Conservation (phyloP, 345 rosid genomes). For the Laguncularia racemosa region DNA sequence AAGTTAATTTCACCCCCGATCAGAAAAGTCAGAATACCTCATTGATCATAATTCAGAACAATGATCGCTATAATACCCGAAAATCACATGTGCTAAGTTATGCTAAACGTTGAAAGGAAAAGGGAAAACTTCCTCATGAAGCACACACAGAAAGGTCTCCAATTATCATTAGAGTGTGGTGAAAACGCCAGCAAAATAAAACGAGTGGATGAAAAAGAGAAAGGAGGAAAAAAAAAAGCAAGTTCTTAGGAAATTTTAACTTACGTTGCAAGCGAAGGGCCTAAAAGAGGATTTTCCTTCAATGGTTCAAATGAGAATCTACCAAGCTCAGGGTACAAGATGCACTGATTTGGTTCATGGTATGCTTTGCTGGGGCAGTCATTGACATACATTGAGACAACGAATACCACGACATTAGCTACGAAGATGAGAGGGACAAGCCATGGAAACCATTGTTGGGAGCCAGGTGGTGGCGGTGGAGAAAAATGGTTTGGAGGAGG, state of each 20-base stretch:
- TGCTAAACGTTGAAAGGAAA: no score
- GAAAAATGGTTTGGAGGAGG: conserved; percentile 11
- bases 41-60: no score
- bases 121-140: no score
- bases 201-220: background rate
- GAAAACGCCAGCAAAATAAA: background rate
- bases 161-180: no score
- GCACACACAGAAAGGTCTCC: no score
- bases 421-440: conserved; percentile 50
- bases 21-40: no score
- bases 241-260: background rate
- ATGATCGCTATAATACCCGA: no score
- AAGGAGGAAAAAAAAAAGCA: background rate
- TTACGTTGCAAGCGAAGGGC: conserved; percentile 67
- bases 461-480: conserved; percentile 38
- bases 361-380: conserved; percentile 39
- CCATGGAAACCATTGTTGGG: conserved; percentile 61
- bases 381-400: conserved; percentile 53
- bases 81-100: no score
- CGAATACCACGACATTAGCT: conserved; percentile 35
- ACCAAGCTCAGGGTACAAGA: conserved; percentile 23
- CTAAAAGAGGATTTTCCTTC: conserved; percentile 42
- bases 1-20: no score
- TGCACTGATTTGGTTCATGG: conserved; percentile 5
- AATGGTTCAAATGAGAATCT: conserved; percentile 50